A percentile compares a stretch with the other conserved stretches of the same genome.
Conservation (phyloP, 2,329 filamentous ascomycete species). For the Aspergillus clavatus region DNA sequence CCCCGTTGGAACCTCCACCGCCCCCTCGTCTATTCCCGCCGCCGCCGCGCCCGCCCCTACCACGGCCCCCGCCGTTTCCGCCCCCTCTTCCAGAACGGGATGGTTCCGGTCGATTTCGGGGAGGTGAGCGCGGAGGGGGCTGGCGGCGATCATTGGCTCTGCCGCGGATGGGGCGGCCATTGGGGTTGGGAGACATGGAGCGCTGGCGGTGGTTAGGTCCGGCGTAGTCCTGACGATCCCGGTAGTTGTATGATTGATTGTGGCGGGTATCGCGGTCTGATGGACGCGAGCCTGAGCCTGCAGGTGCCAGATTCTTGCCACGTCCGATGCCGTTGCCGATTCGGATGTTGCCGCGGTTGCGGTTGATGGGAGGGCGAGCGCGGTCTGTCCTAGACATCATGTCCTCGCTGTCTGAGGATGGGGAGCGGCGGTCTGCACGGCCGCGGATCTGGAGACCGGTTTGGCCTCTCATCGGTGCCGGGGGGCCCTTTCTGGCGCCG, state of each 20-base stretch:
- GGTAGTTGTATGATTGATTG: too few relatives aligned
- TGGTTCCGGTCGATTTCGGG: slow-evolving; percentile 12
- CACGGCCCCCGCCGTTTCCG: slow-evolving; percentile 6
- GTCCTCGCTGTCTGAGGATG: slow-evolving; percentile 34
- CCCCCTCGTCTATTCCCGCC: slow-evolving; percentile 18
- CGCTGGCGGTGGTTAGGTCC: slow-evolving; percentile 24
- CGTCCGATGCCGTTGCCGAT: slow-evolving; percentile 30
- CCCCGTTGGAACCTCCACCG: slow-evolving; percentile 12
- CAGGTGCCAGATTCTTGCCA: slow-evolving; percentile 21
- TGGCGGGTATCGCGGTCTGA: slow-evolving; percentile 13
- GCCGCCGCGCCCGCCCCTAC: slow-evolving; percentile 19
- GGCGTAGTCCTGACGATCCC: slow-evolving; percentile 27
- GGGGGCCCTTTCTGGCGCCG: slow-evolving; percentile 9
- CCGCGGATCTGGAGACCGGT: slow-evolving; percentile 34
- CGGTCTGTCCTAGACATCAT: slow-evolving; percentile 27
- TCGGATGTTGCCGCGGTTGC: slow-evolving; percentile 32
- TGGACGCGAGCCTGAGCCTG: slow-evolving; percentile 13
- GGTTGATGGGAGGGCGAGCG: slow-evolving; percentile 23
- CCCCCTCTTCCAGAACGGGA: slow-evolving; percentile 11
- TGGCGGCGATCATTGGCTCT: slow-evolving; percentile 20
- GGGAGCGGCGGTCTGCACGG: slow-evolving; percentile 27
- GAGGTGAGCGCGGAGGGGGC: slow-evolving; percentile 19
- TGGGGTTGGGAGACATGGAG: slow-evolving; percentile 28
- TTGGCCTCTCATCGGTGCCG: slow-evolving; percentile 16
- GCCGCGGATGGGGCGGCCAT: slow-evolving; percentile 14